phyloP scores from a whole-genome alignment of 306 rosid species.

The Rosa rugosa region DNA sequence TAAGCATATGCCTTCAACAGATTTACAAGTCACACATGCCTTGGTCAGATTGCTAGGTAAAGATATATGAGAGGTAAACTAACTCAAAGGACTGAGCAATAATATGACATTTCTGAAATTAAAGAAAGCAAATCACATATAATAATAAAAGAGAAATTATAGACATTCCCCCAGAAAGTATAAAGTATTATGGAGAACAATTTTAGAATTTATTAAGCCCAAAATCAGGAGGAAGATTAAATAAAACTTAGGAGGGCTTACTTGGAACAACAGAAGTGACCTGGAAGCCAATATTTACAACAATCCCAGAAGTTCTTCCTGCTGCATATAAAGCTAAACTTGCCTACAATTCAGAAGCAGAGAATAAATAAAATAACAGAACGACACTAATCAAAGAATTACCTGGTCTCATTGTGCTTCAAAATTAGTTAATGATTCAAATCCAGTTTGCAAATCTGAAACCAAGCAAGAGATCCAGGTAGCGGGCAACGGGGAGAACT shows the following conservation, averaged over 20 bases:
- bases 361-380: slow-evolving; percentile 18
- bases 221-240: slow-evolving; percentile 10
- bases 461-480: not conserved
- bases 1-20: not conserved
- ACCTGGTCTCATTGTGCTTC: not conserved
- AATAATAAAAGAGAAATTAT: not conserved
- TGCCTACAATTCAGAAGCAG: slow-evolving; percentile 55
- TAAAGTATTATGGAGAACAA: not conserved
- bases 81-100: not conserved
- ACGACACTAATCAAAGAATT: not conserved
- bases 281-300: slow-evolving; percentile 89
- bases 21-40: not conserved
- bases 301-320: slow-evolving; percentile 79
- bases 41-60: not conserved
- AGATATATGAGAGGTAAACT: not conserved
- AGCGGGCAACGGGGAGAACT: slow-evolving; percentile 5
- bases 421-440: not conserved
- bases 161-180: not conserved
- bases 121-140: not conserved
- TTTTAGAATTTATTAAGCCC: not conserved
- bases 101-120: not conserved
- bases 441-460: not conserved
- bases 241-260: slow-evolving; percentile 40
- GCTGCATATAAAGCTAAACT: slow-evolving; percentile 88
- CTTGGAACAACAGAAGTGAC: slow-evolving; percentile 91